phyloP scores from a whole-genome alignment of 1,284 basidiomycete species.

The Cutaneotrichosporon cutaneum region DNA sequence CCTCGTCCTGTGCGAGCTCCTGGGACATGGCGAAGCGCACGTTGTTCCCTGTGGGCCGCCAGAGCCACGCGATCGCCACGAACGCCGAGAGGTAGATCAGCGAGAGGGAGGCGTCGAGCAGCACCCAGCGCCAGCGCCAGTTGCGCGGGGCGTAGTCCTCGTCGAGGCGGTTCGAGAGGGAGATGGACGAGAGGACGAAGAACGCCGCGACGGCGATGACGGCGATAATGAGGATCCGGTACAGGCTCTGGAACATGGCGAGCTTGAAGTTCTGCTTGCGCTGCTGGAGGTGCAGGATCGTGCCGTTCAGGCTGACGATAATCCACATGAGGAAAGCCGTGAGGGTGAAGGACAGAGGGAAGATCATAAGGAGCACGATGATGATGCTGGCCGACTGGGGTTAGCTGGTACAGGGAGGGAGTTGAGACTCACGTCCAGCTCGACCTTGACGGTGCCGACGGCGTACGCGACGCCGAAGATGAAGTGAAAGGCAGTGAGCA shows the following conservation, averaged over 20 bases:
- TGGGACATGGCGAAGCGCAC: constrained; percentile 66
- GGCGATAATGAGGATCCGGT: constrained; percentile 80
- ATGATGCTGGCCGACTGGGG: constrained; percentile 68
- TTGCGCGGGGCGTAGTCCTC: constrained; percentile 92
- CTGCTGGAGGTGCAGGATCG: constrained; percentile 75
- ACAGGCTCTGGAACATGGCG: constrained; percentile 78
- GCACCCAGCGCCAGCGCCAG: constrained; percentile 94
- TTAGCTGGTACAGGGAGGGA: constrained; percentile 12
- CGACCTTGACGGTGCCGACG: constrained; percentile 85
- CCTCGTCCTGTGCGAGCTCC: constrained; percentile 68
- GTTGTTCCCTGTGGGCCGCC: constrained; percentile 91
- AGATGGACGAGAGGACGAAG: constrained; percentile 87
- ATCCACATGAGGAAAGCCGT: constrained; percentile 96
- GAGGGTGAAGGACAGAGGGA: constrained; percentile 89
- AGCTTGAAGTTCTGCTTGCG: constrained; percentile 86
- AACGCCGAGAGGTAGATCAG: constrained; percentile 82
- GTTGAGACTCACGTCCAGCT: constrained; percentile 63
- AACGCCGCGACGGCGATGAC: constrained; percentile 82
- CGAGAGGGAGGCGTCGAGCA: constrained; percentile 92
- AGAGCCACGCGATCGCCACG: constrained; percentile 78
- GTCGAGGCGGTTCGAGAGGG: constrained; percentile 83
- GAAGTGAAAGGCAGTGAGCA: constrained; percentile 65
- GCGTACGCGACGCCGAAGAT: constrained; percentile 91
- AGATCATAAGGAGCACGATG: constrained; percentile 77
- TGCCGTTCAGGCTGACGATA: constrained; percentile 82